Conservation (phyloP, 2,329 filamentous ascomycete species). For the Blastomyces gilchristii region DNA sequence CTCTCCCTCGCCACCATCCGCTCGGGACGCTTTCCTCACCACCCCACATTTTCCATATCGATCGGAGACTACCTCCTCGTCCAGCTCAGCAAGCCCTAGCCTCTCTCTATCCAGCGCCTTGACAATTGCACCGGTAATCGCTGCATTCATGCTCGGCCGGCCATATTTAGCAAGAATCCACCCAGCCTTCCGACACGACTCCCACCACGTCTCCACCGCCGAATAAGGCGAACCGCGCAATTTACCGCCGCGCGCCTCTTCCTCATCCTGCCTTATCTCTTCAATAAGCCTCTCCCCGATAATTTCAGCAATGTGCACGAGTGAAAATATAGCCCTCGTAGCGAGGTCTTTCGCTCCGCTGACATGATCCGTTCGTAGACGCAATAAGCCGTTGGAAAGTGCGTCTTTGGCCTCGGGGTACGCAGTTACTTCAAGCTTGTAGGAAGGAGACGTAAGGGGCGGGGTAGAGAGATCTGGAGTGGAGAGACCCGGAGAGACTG, state of each 20-base stretch:
- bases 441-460: not conserved
- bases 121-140: slow-evolving; percentile 45
- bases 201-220: slow-evolving; percentile 43
- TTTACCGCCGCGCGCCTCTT: slow-evolving; percentile 13
- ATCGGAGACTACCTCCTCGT: not conserved
- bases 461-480: slow-evolving; percentile 2
- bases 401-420: slow-evolving; percentile 32
- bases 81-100: not conserved
- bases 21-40: not conserved
- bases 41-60: not conserved
- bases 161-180: slow-evolving; percentile 59
- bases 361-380: slow-evolving; percentile 46
- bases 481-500: not conserved
- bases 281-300: slow-evolving; percentile 22
- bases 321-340: slow-evolving; percentile 40
- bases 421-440: slow-evolving; percentile 4
- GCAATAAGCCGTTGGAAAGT: slow-evolving; percentile 40
- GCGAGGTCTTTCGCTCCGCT: slow-evolving; percentile 53
- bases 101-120: slow-evolving; percentile 35
- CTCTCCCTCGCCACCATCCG: not conserved
- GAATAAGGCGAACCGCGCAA: not conserved
- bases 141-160: slow-evolving; percentile 55
- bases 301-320: slow-evolving; percentile 39
- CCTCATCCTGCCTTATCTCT: slow-evolving; percentile 15
- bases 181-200: slow-evolving; percentile 43